Evolutionary conservation across 805 yeast genomes (phyloP).

Genomic region (Lachancea thermotolerans): DNA sequence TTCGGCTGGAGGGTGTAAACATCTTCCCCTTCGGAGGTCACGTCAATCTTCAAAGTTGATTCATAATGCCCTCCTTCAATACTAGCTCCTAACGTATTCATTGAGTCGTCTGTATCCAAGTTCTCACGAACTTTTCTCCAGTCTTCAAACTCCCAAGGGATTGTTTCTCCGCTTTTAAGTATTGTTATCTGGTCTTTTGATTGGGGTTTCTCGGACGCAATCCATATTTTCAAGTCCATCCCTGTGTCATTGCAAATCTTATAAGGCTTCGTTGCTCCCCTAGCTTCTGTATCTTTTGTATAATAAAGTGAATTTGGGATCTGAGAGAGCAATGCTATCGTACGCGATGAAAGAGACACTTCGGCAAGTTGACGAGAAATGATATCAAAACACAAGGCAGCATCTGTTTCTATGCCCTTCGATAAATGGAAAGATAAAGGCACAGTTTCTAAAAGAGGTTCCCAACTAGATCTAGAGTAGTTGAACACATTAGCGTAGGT

Average conservation of each 20-base stretch:
- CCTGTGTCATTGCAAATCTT: conserved; percentile 81
- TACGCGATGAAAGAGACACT: conserved; percentile 70
- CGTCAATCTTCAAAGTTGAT: conserved; percentile 50
- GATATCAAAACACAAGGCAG: conserved; percentile 54
- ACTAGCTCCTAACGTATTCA: conserved; percentile 57
- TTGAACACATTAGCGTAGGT: conserved; percentile 72
- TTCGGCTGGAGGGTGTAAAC: conserved; percentile 62
- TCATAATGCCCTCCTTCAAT: conserved; percentile 52
- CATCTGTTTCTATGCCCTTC: conserved; percentile 39
- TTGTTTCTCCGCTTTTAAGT: conserved; percentile 42
- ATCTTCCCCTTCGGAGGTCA: conserved; percentile 79
- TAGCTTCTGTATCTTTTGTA: conserved; percentile 47
- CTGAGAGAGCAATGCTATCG: conserved; percentile 70
- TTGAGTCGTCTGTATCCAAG: conserved; percentile 55
- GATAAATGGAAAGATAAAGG: conserved; percentile 67
- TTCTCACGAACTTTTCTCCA: conserved; percentile 84
- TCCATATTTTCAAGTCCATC: conserved; percentile 72
- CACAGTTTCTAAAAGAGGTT: conserved; percentile 88
- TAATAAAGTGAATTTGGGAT: conserved; percentile 52
- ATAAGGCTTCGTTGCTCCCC: conserved; percentile 82
- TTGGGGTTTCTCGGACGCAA: conserved; percentile 37
- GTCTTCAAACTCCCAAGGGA: conserved; percentile 91
- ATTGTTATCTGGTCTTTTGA: conserved; percentile 24
- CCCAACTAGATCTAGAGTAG: conserved; percentile 90
- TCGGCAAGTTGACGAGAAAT: conserved; percentile 75